Evolutionary conservation across 371 early-diverging fungal genomes (phyloP).

Genomic region (Apophysomyces trapeziformis): DNA sequence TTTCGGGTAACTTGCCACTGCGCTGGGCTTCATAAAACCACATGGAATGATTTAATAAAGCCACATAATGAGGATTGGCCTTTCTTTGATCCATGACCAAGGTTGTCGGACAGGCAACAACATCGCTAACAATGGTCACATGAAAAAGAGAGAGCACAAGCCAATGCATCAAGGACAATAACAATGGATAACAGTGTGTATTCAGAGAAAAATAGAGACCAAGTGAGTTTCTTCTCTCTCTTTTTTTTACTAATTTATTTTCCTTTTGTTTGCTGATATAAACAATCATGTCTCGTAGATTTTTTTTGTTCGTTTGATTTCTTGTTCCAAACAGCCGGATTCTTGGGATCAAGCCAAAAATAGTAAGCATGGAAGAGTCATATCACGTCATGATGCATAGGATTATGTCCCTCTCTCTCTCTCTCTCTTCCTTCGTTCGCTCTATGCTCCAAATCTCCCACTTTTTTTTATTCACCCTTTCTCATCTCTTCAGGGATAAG

Average conservation of each 20-base stretch:
- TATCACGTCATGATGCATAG: too few species aligned
- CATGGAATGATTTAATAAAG: slow-evolving; percentile 49
- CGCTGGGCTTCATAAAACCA: slow-evolving; percentile 64
- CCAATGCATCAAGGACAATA: background rate
- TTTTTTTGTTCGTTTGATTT: background rate
- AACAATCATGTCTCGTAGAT: background rate
- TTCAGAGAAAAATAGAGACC: background rate
- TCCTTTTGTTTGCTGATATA: too few species aligned
- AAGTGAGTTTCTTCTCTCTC: too few species aligned
- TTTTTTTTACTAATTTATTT: too few species aligned
- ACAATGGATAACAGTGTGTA: background rate
- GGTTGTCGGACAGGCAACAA: background rate
- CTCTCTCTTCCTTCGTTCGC: too few species aligned
- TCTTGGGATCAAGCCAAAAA: too few species aligned
- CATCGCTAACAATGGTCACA: background rate
- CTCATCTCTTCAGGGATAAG: too few species aligned
- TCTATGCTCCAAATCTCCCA: too few species aligned
- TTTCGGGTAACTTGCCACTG: slow-evolving; percentile 50
- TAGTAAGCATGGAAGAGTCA: too few species aligned
- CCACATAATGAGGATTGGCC: slow-evolving; percentile 26
- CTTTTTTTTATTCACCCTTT: too few species aligned
- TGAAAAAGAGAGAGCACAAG: background rate
- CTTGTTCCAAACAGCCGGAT: too few species aligned
- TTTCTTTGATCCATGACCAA: background rate
- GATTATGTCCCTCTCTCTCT: too few species aligned